Evolutionary conservation across 495 filamentous ascomycete genomes (phyloP).

Genomic region (Aspergillus cavernicola): DNA sequence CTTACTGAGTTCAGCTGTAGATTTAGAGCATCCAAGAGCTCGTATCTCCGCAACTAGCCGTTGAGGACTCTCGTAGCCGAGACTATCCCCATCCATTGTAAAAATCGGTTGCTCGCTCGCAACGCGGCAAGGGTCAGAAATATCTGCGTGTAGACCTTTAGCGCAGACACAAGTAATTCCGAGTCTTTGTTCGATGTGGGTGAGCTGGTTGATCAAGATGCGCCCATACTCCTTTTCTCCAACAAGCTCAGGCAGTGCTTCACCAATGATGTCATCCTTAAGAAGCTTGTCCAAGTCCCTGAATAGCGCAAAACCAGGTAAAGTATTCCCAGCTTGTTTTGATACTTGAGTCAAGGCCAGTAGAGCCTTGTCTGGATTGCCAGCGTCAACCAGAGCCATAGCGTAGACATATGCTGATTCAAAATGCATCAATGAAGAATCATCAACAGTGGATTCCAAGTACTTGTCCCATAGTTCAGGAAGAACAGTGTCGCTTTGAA

Average conservation of each 20-base stretch:
- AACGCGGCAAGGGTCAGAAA: slow-evolving; percentile 14
- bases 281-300: slow-evolving; percentile 17
- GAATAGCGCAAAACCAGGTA: slow-evolving; percentile 27
- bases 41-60: slow-evolving; percentile 30
- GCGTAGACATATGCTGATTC: slow-evolving; percentile 26
- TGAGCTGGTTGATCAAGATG: slow-evolving; percentile 26
- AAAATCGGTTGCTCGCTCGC: slow-evolving; percentile 25
- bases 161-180: slow-evolving; percentile 26
- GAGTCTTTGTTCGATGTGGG: slow-evolving; percentile 27
- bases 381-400: slow-evolving; percentile 15
- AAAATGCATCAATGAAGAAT: neutral
- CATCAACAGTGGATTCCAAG: slow-evolving; percentile 4
- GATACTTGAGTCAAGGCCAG: slow-evolving; percentile 27
- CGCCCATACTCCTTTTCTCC: slow-evolving; percentile 18
- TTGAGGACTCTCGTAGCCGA: slow-evolving; percentile 24
- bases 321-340: slow-evolving; percentile 14
- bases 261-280: slow-evolving; percentile 12
- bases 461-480: slow-evolving; percentile 22
- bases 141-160: slow-evolving; percentile 15
- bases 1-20: slow-evolving; percentile 19
- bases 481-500: slow-evolving; percentile 14
- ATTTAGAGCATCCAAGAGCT: slow-evolving; percentile 33
- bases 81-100: slow-evolving; percentile 25
- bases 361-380: slow-evolving; percentile 18
- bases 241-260: slow-evolving; percentile 22